phyloP scores from a whole-genome alignment of 2,329 filamentous ascomycete species.

The Botrytis cinerea region DNA sequence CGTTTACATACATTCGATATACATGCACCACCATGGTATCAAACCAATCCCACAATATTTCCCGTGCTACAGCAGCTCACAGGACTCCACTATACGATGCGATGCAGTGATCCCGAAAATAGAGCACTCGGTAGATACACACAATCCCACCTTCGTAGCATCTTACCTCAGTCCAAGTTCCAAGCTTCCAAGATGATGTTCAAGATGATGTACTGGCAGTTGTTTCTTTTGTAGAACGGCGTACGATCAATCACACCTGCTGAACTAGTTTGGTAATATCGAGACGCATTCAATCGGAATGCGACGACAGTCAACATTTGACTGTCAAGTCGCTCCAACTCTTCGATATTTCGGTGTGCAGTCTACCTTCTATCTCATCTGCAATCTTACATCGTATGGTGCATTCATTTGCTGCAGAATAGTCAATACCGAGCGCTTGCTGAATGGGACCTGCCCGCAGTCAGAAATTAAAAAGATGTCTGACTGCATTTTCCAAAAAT shows the following conservation, averaged over 20 bases:
- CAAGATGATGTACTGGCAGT: not conserved
- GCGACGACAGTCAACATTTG: not conserved
- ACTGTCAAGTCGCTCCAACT: not conserved
- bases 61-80: not conserved
- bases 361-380: not conserved
- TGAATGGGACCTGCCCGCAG: not conserved
- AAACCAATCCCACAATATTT: constrained; percentile 2
- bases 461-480: not conserved
- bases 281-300: not conserved
- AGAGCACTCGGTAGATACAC: constrained; percentile 15
- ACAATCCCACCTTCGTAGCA: not conserved
- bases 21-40: not conserved
- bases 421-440: constrained; percentile 7
- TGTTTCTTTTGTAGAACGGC: not conserved
- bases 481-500: not conserved
- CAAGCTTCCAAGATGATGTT: not conserved
- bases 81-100: constrained; percentile 6
- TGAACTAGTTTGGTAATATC: not conserved
- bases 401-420: constrained; percentile 7
- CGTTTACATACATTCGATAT: constrained; percentile 18
- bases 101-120: constrained; percentile 23
- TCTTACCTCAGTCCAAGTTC: not conserved
- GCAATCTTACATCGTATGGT: not conserved
- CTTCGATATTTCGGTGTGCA: not conserved
- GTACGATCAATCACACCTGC: not conserved